phyloP scores from a whole-genome alignment of 345 rosid species.

The Brassica rapa region DNA sequence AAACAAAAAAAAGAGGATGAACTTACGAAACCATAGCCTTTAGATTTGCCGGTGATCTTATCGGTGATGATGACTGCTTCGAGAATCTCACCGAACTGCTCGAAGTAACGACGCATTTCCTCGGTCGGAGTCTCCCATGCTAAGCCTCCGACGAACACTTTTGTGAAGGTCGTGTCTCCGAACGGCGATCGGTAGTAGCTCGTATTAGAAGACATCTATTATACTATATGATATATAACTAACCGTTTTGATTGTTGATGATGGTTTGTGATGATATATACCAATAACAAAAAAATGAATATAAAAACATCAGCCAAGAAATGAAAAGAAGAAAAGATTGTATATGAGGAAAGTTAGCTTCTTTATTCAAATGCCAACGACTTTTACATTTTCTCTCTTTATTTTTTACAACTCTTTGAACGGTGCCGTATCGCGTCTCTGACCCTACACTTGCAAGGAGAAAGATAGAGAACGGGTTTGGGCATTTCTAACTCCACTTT shows the following conservation, averaged over 20 bases:
- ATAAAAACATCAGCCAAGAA: constrained; percentile 27
- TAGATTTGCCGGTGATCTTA: constrained; percentile 81
- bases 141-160: constrained; percentile 89
- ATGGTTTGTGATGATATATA: constrained; percentile 30
- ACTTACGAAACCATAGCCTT: constrained; percentile 96
- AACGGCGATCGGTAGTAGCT: constrained; percentile 79
- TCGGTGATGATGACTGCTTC: constrained; percentile 92
- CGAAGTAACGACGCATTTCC: constrained; percentile 78
- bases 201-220: constrained; percentile 13
- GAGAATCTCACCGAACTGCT: constrained; percentile 91
- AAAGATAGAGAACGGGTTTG: not conserved
- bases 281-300: constrained; percentile 9
- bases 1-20: not conserved
- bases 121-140: constrained; percentile 97
- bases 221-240: constrained; percentile 12
- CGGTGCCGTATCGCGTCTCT: constrained; percentile 8
- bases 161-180: constrained; percentile 88
- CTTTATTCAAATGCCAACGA: constrained; percentile 37
- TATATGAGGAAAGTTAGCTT: constrained; percentile 35
- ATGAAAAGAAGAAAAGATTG: constrained; percentile 32
- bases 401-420: constrained; percentile 9
- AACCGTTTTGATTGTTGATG: constrained; percentile 5
- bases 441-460: constrained; percentile 26
- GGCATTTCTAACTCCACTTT: too few species aligned
- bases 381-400: constrained; percentile 31